phyloP scores from a whole-genome alignment of 495 filamentous ascomycete genomes.

The Aspergillus affinis region DNA sequence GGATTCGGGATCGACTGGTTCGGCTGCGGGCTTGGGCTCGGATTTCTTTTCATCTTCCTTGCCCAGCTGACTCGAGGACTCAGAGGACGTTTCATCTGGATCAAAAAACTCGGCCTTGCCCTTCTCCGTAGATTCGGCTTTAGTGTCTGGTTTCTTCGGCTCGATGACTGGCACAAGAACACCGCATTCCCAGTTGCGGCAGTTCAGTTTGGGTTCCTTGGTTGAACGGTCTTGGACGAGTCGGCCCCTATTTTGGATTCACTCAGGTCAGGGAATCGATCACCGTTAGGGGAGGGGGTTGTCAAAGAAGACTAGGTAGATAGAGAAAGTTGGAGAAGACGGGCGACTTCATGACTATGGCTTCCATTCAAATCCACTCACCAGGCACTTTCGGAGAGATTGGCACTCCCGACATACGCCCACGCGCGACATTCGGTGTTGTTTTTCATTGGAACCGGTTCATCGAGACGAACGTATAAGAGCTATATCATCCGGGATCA shows the following conservation, averaged over 20 bases:
- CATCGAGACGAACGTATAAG: conserved; percentile 60
- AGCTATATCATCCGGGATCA: conserved; percentile 37
- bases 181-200: conserved; percentile 96
- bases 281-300: too few species aligned
- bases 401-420: conserved; percentile 90
- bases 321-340: conserved; percentile 1
- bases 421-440: conserved; percentile 49
- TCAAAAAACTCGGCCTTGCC: neutral
- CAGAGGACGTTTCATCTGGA: conserved; percentile 2
- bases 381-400: conserved; percentile 91
- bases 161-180: conserved; percentile 63
- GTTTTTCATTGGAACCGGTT: conserved; percentile 28
- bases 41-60: neutral
- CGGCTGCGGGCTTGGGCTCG: too few species aligned
- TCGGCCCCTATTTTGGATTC: conserved; percentile 57
- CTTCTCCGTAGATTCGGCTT: neutral
- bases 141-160: neutral
- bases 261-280: neutral
- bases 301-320: conserved; percentile 1
- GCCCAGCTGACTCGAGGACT: neutral
- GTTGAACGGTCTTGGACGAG: conserved; percentile 64
- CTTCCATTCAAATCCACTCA: conserved; percentile 36
- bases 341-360: too few species aligned
- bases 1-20: neutral
- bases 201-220: conserved; percentile 70